Evolutionary conservation across 202 grass and related monocot species (phyloP).

Genomic region (Eragrostis tef): DNA sequence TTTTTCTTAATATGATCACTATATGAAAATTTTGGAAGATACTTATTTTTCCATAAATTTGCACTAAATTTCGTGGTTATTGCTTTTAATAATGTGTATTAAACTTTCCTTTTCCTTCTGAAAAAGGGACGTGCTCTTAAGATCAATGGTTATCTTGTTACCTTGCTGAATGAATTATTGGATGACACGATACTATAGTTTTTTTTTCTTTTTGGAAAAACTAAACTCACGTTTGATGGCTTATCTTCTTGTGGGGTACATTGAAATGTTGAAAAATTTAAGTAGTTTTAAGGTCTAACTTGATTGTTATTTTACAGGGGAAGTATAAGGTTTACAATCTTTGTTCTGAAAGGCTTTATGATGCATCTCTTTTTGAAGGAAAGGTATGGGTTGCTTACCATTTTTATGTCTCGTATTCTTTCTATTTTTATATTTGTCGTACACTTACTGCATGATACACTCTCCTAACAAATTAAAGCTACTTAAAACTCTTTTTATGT

Average conservation of each 20-base stretch:
- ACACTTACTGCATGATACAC: not conserved
- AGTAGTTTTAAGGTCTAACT: constrained; percentile 25
- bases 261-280: constrained; percentile 12
- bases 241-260: not conserved
- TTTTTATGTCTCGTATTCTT: constrained; percentile 20
- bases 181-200: not conserved
- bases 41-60: not conserved
- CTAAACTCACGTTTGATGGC: not conserved
- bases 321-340: constrained; percentile 99
- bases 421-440: constrained; percentile 6
- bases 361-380: constrained; percentile 99
- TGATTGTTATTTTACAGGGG: constrained; percentile 63
- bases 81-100: not conserved
- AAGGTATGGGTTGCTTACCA: constrained; percentile 65
- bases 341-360: constrained; percentile 95
- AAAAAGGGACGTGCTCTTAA: not conserved
- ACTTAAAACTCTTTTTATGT: not conserved
- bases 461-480: constrained; percentile 1
- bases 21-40: not conserved
- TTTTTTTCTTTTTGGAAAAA: not conserved
- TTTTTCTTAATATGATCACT: constrained; percentile 24
- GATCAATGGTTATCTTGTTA: not conserved
- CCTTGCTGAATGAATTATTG: not conserved
- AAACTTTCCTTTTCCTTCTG: not conserved
- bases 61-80: not conserved